Evolutionary conservation across 2,329 filamentous ascomycete species (phyloP).

Genomic region (Penicillium olsonii): DNA sequence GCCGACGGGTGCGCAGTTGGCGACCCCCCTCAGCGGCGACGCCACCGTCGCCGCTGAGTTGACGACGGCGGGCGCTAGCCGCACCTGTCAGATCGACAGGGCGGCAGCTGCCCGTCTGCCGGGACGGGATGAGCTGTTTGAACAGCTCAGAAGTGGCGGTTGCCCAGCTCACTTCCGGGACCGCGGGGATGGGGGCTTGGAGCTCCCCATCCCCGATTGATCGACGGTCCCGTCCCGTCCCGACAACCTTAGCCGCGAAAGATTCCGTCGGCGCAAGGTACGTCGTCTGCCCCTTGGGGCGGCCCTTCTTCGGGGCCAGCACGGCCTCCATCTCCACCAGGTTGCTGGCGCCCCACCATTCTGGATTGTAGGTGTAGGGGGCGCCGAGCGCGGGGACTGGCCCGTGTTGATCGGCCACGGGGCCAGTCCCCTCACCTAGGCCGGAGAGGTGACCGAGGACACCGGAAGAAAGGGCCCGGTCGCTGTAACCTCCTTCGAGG

Average conservation of each 20-base stretch:
- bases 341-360: constrained; percentile 69
- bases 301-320: constrained; percentile 57
- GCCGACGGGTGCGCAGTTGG: constrained; percentile 71
- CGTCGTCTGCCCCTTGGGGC: constrained; percentile 62
- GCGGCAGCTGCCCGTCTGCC: constrained; percentile 74
- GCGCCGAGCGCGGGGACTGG: not conserved
- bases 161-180: constrained; percentile 82
- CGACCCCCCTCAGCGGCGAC: constrained; percentile 58
- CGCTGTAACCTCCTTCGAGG: constrained; percentile 93
- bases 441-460: constrained; percentile 89
- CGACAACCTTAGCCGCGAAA: constrained; percentile 76
- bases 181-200: constrained; percentile 58
- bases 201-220: constrained; percentile 42
- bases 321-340: constrained; percentile 70
- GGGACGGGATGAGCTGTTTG: constrained; percentile 75
- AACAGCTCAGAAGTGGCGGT: constrained; percentile 80
- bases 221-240: constrained; percentile 60
- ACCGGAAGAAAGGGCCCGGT: constrained; percentile 84
- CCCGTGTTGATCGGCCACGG: constrained; percentile 12
- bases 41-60: constrained; percentile 50
- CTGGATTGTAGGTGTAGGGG: constrained; percentile 56
- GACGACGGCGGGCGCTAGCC: constrained; percentile 33
- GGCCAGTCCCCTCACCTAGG: constrained; percentile 56
- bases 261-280: constrained; percentile 88
- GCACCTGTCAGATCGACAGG: constrained; percentile 73